A percentile compares a stretch with the other conserved stretches of the same genome.
phyloP scores from a whole-genome alignment of 352 stramenopile genomes.

The Saprolegnia diclina region DNA sequence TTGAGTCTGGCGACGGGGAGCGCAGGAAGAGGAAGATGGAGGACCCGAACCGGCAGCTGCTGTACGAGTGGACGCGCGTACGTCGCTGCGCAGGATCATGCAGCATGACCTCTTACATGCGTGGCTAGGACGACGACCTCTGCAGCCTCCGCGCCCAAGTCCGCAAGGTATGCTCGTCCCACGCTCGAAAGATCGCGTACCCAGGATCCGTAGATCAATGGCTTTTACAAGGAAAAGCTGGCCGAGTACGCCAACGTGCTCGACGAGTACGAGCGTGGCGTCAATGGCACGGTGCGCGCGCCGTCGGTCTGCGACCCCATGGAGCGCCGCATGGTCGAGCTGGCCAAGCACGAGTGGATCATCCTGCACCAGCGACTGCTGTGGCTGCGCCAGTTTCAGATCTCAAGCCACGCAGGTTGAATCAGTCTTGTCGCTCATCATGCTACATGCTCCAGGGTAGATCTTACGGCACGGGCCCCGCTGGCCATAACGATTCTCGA shows the following conservation, averaged over 20 bases:
- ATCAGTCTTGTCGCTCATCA: background rate
- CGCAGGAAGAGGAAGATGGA: background rate
- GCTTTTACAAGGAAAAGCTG: conserved; percentile 18
- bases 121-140: conserved; percentile 10
- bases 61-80: conserved; percentile 16
- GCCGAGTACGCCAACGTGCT: conserved; percentile 11
- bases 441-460: background rate
- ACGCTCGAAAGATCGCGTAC: background rate
- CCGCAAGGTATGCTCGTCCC: background rate
- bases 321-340: conserved; percentile 9
- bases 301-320: background rate
- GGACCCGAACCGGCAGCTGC: background rate
- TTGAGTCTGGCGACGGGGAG: background rate
- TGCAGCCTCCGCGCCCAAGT: background rate
- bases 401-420: background rate
- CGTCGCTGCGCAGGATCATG: background rate
- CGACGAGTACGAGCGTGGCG: conserved; percentile 7
- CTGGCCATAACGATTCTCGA: conserved; percentile 4
- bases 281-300: background rate
- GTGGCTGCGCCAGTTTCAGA: conserved; percentile 13
- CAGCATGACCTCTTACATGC: background rate
- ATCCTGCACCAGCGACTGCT: conserved; percentile 20
- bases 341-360: conserved; percentile 21
- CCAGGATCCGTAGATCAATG: background rate
- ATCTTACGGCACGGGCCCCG: background rate